Conservation (phyloP, 352 stramenopile species). For the Phytophthora chlamydospora region DNA sequence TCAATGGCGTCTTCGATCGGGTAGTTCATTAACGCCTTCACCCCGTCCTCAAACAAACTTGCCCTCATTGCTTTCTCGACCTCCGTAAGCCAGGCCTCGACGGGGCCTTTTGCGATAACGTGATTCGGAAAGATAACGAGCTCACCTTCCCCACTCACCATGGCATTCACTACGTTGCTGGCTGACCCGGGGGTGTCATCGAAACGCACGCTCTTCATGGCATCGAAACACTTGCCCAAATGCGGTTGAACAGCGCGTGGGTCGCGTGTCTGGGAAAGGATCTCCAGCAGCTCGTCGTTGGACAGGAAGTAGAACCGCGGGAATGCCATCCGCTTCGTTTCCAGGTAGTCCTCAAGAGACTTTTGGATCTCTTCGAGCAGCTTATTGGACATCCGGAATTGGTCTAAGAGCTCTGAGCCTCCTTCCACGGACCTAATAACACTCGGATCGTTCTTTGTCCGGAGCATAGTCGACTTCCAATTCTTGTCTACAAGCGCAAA, state of each 20-base stretch:
- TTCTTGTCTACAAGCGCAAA: constrained; percentile 88
- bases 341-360: constrained; percentile 91
- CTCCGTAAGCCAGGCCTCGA: constrained; percentile 88
- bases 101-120: constrained; percentile 83
- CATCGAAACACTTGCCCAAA: constrained; percentile 92
- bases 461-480: constrained; percentile 87
- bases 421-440: constrained; percentile 82
- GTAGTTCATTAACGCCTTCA: constrained; percentile 86
- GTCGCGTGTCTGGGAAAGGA: constrained; percentile 91
- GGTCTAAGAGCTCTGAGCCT: constrained; percentile 74
- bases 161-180: constrained; percentile 73
- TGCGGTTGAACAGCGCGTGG: constrained; percentile 91
- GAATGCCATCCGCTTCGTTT: constrained; percentile 93
- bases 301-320: constrained; percentile 93
- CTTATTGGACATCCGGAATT: constrained; percentile 86
- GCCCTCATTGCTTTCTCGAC: constrained; percentile 90
- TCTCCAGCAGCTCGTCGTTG: constrained; percentile 93
- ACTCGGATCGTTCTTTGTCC: constrained; percentile 74
- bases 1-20: constrained; percentile 90
- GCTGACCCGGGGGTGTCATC: constrained; percentile 45
- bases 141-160: constrained; percentile 89
- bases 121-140: constrained; percentile 76
- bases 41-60: constrained; percentile 87
- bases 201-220: constrained; percentile 93
- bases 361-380: constrained; percentile 93